Percentiles rank a stretch among this genome's conserved stretches.
Conservation (phyloP, 139 green algal species). For the Volvox africanus region DNA sequence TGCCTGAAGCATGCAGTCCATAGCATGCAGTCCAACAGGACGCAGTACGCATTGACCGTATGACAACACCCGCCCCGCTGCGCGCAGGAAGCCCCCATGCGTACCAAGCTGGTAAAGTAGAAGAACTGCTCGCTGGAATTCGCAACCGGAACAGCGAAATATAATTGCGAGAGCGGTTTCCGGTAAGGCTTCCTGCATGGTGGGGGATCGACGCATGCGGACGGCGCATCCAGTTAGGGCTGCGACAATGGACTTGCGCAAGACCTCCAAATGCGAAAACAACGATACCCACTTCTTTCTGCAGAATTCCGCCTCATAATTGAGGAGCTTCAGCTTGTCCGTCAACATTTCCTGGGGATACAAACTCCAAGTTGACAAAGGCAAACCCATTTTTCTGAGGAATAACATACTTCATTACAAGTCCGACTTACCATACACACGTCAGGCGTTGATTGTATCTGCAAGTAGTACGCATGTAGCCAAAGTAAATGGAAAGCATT, state of each 20-base stretch:
- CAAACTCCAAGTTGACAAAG: not conserved
- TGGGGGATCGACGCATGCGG: not conserved
- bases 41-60: no score
- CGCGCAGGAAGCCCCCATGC: not conserved
- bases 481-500: not conserved
- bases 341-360: conserved; percentile 73
- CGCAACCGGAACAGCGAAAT: conserved; percentile 67
- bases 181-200: conserved; percentile 70
- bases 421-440: conserved; percentile 63
- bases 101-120: conserved; percentile 81
- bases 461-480: conserved; percentile 14
- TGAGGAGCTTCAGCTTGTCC: conserved; percentile 84
- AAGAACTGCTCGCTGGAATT: conserved; percentile 80
- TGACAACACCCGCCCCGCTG: no score
- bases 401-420: not conserved
- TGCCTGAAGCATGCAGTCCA: no score
- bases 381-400: not conserved
- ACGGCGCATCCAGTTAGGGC: not conserved
- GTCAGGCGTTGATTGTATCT: conserved; percentile 60
- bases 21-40: no score
- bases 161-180: conserved; percentile 64
- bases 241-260: not conserved
- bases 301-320: conserved; percentile 86
- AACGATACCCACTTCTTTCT: conserved; percentile 62
- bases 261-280: no score